phyloP scores from a whole-genome alignment of 2,329 filamentous ascomycete genomes.

The Colletotrichum echinochloae region DNA sequence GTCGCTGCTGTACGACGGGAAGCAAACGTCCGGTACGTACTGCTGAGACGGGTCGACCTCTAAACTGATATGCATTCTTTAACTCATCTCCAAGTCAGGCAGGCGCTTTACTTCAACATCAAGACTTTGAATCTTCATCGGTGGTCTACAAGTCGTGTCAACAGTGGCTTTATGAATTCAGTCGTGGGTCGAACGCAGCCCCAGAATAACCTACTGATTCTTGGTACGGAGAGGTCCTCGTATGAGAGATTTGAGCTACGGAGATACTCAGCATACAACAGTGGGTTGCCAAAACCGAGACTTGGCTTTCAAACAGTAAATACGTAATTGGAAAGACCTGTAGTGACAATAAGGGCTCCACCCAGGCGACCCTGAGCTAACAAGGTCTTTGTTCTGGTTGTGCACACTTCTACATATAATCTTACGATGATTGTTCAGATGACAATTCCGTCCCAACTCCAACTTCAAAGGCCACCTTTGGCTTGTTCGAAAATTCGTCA shows the following conservation, averaged over 20 bases:
- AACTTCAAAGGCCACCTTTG: not conserved
- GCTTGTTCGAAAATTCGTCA: not conserved
- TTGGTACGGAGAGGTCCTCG: not conserved
- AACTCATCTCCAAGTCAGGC: not conserved
- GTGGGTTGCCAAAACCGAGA: not conserved
- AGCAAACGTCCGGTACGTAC: conserved; percentile 28
- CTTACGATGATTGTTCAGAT: not conserved
- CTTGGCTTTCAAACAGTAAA: not conserved
- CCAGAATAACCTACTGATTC: too few species aligned
- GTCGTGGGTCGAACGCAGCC: not conserved
- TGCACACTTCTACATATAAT: too few species aligned
- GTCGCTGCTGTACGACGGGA: conserved; percentile 36
- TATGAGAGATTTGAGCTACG: not conserved
- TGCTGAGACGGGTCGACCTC: not conserved
- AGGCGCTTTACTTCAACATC: not conserved
- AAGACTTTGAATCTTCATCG: not conserved
- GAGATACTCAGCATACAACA: too few species aligned
- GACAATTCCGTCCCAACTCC: not conserved
- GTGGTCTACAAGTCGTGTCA: not conserved
- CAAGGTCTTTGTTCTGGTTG: not conserved
- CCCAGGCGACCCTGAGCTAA: not conserved
- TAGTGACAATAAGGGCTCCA: not conserved
- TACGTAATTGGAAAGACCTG: not conserved
- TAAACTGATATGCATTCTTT: not conserved
- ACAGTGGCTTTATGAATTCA: not conserved